Base-by-base conservation (phyloP, 2,329 filamentous ascomycete genomes). In the Alternaria ethzedia region DNA sequence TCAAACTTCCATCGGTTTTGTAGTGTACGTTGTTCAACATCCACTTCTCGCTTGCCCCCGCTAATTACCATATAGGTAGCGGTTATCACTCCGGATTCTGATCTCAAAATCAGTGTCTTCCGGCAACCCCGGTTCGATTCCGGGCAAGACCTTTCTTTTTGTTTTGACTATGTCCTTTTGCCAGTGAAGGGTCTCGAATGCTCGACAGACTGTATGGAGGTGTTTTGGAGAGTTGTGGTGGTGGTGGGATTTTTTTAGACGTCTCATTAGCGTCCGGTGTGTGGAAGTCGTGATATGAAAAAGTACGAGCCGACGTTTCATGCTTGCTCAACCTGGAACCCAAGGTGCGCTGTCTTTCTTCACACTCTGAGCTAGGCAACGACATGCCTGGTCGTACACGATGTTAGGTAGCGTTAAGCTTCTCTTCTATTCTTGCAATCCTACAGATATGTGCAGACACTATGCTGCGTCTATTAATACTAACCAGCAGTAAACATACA, bases 81-180 rank as follows among this genome's bases (percentile, higher is more conserved):
- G 68, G 68, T 70, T 63, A 56, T 56, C 54, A 56, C 43, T 56
- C 54, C 25, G 63, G 68, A 70, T 70, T 70, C 66, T 70, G 68
- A 70, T 36, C 57, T 3, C 6, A 23, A 12, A 15, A 41, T 63
- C 51, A 60, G 47, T 23, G 20, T 56, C 46, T 69, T 69, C 67
- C 62, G 68, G 66, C 62, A 65, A 69, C 68, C 68, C 68, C 64
- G 60, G 66, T 69, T 68, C 66, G 62, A 67, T 20, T 56, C 41
- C 10, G 25, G 36, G 41, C 32, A 56, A 44, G 26, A 50, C 46
- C 28, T 51, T 13, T 50, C 21, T 36, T 36, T 36, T 36, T 32
- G 43, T 45, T 49, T 59, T 17, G 0, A 36, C 32, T 36, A 36
- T 36, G 32, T 36, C 1, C 32, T 36, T 36, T 36, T 36, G 32